Percentiles rank a stretch among this genome's conserved stretches.
phyloP scores from a whole-genome alignment of 192 early-diverging fungal genomes.

The Podila minutissima region DNA sequence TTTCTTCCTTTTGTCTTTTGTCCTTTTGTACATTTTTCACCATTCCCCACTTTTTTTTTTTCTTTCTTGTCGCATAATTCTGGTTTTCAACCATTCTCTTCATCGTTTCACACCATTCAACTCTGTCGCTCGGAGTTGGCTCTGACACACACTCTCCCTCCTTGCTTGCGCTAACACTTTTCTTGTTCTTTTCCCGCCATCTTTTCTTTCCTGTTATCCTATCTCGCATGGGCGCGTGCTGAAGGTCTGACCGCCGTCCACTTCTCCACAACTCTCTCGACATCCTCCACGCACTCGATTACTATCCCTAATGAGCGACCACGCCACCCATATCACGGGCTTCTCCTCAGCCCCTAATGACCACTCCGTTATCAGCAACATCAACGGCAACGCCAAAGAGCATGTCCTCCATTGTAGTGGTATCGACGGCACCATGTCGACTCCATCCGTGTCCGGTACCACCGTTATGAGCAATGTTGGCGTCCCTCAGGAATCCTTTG shows the following conservation, averaged over 20 bases:
- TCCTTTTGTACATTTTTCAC: neutral
- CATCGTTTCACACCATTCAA: neutral
- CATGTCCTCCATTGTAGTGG: neutral
- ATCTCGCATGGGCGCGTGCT: neutral
- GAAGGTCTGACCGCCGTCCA: neutral
- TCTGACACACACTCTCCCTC: too few species aligned
- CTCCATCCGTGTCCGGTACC: neutral
- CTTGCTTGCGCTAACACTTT: neutral
- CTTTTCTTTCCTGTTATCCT: neutral
- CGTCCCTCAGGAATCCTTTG: constrained; percentile 21
- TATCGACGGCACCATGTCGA: constrained; percentile 6
- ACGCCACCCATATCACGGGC: constrained; percentile 24
- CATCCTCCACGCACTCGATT: neutral
- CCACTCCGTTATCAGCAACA: constrained; percentile 11
- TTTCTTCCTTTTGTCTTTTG: neutral
- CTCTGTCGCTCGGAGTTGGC: too few species aligned
- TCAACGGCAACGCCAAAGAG: neutral
- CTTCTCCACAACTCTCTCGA: neutral
- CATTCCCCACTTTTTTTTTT: neutral
- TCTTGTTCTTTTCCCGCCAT: constrained; percentile 1
- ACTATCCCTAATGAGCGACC: constrained; percentile 21
- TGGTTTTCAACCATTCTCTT: neutral
- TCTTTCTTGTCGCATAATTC: neutral
- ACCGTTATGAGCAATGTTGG: constrained; percentile 6
- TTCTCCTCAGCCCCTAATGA: constrained; percentile 50